These are phyloP conservation scores for Cyamopsis tetragonoloba DNA, from an alignment of 306 rosid genomes.

Conservation along the genomic window DNA sequence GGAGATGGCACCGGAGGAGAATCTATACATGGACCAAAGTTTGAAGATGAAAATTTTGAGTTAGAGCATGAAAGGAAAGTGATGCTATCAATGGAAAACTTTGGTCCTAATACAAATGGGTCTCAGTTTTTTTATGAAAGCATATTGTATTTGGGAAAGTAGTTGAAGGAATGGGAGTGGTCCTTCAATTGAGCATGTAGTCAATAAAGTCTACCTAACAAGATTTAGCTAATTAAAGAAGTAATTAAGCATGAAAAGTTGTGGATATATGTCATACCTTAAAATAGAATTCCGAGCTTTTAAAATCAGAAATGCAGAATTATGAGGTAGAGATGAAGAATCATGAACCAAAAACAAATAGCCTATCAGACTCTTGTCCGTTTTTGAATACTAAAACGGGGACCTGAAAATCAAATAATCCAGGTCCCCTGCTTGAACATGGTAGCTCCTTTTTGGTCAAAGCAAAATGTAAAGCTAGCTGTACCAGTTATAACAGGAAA, in stretches of 20 bases:
- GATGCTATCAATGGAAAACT: slow-evolving; percentile 86
- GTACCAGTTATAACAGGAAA: background rate
- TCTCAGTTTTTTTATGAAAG: slow-evolving; percentile 93
- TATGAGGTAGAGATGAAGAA: background rate
- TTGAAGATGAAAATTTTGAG: slow-evolving; percentile 85
- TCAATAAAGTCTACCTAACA: too few relatives aligned
- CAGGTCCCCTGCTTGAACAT: background rate
- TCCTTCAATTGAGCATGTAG: slow-evolving; percentile 73
- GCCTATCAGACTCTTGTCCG: background rate
- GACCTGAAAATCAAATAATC: background rate
- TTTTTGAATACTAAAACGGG: background rate
- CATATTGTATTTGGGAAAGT: slow-evolving; percentile 91
- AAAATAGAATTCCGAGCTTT: background rate
- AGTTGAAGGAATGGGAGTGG: slow-evolving; percentile 86
- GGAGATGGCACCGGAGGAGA: slow-evolving; percentile 95
- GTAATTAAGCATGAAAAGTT: background rate
- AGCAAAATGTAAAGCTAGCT: background rate
- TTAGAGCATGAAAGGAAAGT: slow-evolving; percentile 93
- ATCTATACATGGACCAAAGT: slow-evolving; percentile 74
- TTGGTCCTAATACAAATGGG: slow-evolving; percentile 77
- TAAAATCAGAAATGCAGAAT: background rate
- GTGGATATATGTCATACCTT: background rate
- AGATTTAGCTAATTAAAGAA: background rate
- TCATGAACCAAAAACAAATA: too few relatives aligned
- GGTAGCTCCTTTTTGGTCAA: background rate